Evolutionary conservation across 495 filamentous ascomycete species (phyloP).

Genomic region (Talaromyces nanjingensis): DNA sequence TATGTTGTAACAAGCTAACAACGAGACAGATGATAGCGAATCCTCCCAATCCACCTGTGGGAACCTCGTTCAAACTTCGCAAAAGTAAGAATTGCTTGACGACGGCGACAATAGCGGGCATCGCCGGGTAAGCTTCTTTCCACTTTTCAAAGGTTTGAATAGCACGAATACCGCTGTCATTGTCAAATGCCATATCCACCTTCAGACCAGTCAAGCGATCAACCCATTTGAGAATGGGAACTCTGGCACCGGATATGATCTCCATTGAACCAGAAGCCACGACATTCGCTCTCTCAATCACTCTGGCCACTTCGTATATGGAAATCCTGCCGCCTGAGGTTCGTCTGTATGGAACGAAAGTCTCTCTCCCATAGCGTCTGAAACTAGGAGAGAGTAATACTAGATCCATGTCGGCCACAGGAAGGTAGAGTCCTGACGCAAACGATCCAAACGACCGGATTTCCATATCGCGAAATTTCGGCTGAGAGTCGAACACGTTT

Average conservation of each 20-base stretch:
- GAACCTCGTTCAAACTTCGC: slow-evolving; percentile 83
- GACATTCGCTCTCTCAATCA: slow-evolving; percentile 43
- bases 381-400: slow-evolving; percentile 70
- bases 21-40: slow-evolving; percentile 92
- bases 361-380: slow-evolving; percentile 30
- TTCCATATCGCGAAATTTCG: slow-evolving; percentile 44
- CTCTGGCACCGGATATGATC: slow-evolving; percentile 66
- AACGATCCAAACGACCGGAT: slow-evolving; percentile 83
- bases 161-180: slow-evolving; percentile 68
- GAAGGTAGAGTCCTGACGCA: slow-evolving; percentile 81
- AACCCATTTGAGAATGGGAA: slow-evolving; percentile 87
- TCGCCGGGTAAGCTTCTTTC: slow-evolving; percentile 69
- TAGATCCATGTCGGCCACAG: slow-evolving; percentile 88
- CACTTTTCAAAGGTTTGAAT: slow-evolving; percentile 72
- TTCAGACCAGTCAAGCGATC: slow-evolving; percentile 66
- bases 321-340: slow-evolving; percentile 16
- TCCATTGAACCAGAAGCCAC: slow-evolving; percentile 47
- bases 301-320: slow-evolving; percentile 43
- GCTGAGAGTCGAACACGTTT: slow-evolving; percentile 34
- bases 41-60: slow-evolving; percentile 84
- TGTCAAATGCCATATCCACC: slow-evolving; percentile 93
- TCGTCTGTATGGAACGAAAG: slow-evolving; percentile 34
- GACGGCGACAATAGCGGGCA: slow-evolving; percentile 75
- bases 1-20: slow-evolving; percentile 72
- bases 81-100: slow-evolving; percentile 91